These are phyloP conservation scores for Dactylellina cionopaga DNA, from an alignment of 2,329 filamentous ascomycete genomes.

Conservation along the genomic window DNA sequence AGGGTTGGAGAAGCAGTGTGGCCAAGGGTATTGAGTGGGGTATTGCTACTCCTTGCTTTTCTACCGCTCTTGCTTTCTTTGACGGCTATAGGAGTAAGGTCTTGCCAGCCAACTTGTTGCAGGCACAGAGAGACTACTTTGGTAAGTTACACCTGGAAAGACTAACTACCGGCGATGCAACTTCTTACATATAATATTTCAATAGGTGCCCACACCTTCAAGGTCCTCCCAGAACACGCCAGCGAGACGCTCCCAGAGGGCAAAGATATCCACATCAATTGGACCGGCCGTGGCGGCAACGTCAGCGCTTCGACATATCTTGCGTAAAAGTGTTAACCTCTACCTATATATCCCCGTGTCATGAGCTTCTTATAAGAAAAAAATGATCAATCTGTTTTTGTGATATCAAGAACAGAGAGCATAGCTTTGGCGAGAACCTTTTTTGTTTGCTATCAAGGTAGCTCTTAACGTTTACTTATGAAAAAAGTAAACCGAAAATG, in stretches of 20 bases:
- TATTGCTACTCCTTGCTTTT: slow-evolving; percentile 96
- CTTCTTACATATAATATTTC: not conserved
- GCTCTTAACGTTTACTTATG: no score
- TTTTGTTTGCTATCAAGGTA: no score
- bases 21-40: slow-evolving; percentile 91
- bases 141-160: slow-evolving; percentile 68
- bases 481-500: no score
- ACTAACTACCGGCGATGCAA: not conserved
- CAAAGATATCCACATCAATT: slow-evolving; percentile 98
- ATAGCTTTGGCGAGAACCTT: no score
- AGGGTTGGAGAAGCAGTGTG: slow-evolving; percentile 89
- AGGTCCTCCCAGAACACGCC: slow-evolving; percentile 81
- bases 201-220: slow-evolving; percentile 79
- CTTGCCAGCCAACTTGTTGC: slow-evolving; percentile 95
- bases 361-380: no score
- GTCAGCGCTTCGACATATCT: slow-evolving; percentile 97
- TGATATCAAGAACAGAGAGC: no score
- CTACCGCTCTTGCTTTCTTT: slow-evolving; percentile 96
- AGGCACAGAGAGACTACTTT: slow-evolving; percentile 99
- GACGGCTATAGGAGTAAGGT: slow-evolving; percentile 98
- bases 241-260: slow-evolving; percentile 82
- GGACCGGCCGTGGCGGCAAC: slow-evolving; percentile 97
- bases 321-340: no score
- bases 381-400: no score
- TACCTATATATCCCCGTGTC: no score